Base-by-base conservation (phyloP, 1,284 basidiomycete species). In the Ganoderma lucidum region DNA sequence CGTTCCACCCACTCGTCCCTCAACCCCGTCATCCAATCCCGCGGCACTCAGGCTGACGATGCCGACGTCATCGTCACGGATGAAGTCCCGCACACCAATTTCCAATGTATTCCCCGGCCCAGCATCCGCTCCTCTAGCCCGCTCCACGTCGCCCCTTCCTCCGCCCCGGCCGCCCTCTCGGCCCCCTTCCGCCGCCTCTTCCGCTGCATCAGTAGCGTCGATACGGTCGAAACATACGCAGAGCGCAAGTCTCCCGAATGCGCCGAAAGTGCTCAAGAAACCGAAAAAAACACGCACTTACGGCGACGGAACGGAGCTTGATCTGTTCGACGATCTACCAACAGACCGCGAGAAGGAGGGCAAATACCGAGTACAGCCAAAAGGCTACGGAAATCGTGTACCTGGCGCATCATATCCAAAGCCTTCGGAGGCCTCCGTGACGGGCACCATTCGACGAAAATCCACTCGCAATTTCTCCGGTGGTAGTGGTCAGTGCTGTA, bases 261-360 rank as follows among this genome's bases (percentile, higher is more conserved):
- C 87, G n/a, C 87, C 89, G 6, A 93, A 90, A 78, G 79, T 95
- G 15, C 82, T 96, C 63, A 89, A 91, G 67, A 85, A 90, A 75
- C 93, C 95, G 2, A 93, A 93, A 77, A 88, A 91, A 62, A 83
- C 84, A 68, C 86, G 89, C 68, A 85, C 87, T 19, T 98, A 94
- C 79, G 96, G 96, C 2, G 96, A 98, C 79, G 97, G 97, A 6
- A 96, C 94, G 9, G 97, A 98, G 81, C 84, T 99, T 61, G 97
- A 99, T 76, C 90, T 81, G 1, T 90, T 99, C 72, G 96, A 97
- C 45, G 97, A 99, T 80, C 85, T 99, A 55, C 92, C 92, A 6
- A 94, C 93, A 19, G 93, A 97, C 78, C 86, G 92, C 66, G 93
- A 96, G 70, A 91, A 91, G 76, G 94, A 96, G 79, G 86, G 87